Conservation (phyloP, 1,284 basidiomycete species). For the Ustilago cynodontis region DNA sequence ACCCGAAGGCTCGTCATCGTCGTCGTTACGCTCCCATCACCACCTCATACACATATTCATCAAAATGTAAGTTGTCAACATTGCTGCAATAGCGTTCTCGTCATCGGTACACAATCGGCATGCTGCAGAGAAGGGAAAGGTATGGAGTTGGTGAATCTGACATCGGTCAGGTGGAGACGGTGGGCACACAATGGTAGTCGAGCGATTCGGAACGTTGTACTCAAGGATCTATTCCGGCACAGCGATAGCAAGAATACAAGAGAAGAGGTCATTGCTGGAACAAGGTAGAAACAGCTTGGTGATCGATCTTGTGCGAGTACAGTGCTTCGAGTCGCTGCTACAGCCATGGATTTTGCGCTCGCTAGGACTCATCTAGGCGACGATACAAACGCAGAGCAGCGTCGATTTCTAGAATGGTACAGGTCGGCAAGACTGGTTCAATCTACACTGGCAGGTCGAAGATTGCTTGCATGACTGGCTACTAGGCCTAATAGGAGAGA, state of each 20-base stretch:
- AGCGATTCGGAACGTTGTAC: neutral
- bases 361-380: neutral
- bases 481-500: neutral
- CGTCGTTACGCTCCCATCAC: conserved; percentile 29
- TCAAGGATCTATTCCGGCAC: neutral
- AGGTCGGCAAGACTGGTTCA: neutral
- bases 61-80: conserved; percentile 44
- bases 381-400: neutral
- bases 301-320: neutral
- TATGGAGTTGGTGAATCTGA: neutral
- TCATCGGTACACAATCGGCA: neutral
- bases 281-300: neutral
- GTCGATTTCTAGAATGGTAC: neutral
- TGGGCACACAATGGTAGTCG: neutral
- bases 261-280: neutral
- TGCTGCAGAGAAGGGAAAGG: conserved; percentile 1
- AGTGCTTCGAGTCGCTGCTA: neutral
- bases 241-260: neutral
- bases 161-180: neutral
- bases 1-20: conserved; percentile 14
- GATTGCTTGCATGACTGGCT: neutral
- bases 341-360: neutral
- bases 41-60: conserved; percentile 29
- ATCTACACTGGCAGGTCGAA: neutral
- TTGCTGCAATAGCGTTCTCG: conserved; percentile 20